Conservation (phyloP, 192 early-diverging fungal genomes). For the Tieghemiomyces parasiticus region DNA sequence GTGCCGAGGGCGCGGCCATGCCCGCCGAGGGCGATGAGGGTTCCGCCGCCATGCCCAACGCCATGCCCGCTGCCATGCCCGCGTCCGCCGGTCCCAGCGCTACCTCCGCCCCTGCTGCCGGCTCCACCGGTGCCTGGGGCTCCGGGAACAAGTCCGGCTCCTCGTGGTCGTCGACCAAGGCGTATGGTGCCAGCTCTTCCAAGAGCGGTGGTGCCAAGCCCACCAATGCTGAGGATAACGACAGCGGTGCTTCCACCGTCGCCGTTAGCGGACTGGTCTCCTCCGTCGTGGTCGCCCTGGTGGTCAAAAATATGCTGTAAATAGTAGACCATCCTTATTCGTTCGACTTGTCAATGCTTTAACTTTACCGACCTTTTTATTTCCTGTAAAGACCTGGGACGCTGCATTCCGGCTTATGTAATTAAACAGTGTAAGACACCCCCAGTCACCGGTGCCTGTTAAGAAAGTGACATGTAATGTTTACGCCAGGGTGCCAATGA, state of each 20-base stretch:
- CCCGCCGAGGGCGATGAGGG: neutral
- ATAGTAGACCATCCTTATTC: too few relatives aligned
- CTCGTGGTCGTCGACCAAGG: neutral
- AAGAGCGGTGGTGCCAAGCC: neutral
- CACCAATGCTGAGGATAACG: neutral
- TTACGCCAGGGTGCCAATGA: too few relatives aligned
- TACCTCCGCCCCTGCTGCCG: neutral
- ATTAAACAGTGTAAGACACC: too few relatives aligned
- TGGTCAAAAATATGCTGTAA: conserved; percentile 1
- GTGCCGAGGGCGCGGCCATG: too few relatives aligned
- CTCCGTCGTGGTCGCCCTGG: neutral
- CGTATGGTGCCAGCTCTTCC: neutral
- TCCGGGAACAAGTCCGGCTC: neutral
- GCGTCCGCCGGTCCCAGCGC: neutral
- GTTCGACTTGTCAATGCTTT: too few relatives aligned
- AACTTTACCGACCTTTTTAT: too few relatives aligned
- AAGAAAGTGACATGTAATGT: too few relatives aligned
- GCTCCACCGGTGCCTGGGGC: neutral
- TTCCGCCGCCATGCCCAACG: too few relatives aligned
- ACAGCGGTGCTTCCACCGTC: neutral
- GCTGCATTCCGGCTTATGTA: too few relatives aligned
- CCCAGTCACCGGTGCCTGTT: too few relatives aligned
- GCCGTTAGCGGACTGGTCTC: neutral
- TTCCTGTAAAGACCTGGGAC: too few relatives aligned
- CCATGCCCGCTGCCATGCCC: neutral